Conservation (phyloP, 176 grass and related monocot genomes). For the Musa acuminata region DNA sequence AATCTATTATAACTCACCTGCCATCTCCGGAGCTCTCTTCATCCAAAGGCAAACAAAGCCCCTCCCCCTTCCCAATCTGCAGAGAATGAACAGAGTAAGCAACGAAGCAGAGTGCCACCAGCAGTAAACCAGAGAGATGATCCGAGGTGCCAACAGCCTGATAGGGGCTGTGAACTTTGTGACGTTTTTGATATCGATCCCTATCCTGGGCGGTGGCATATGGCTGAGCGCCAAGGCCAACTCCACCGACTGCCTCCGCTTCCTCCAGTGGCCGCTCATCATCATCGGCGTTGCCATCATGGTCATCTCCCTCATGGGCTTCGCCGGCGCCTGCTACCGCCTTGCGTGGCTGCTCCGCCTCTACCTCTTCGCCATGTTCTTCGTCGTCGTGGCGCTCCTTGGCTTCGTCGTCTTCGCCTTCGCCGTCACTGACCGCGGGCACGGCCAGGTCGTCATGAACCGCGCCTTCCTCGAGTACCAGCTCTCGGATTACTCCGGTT, state of each 20-base stretch:
- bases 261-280: conserved; percentile 92
- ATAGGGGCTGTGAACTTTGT: conserved; percentile 70
- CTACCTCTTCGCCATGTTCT: conserved; percentile 96
- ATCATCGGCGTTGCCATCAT: conserved; percentile 52
- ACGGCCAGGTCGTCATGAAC: conserved; percentile 67
- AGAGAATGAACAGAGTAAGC: no score
- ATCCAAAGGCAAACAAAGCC: no score
- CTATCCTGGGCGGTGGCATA: conserved; percentile 71
- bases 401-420: no score
- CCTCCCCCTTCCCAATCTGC: no score
- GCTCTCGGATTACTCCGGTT: no score
- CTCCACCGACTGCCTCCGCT: conserved; percentile 75
- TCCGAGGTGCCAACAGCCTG: conserved; percentile 37
- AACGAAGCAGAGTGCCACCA: no score
- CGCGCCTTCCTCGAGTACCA: neutral
- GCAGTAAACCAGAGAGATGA: conserved; percentile 27
- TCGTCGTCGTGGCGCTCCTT: conserved; percentile 62
- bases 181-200: conserved; percentile 14
- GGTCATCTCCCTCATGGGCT: conserved; percentile 70
- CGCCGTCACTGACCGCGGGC: conserved; percentile 32
- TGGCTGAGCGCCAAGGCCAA: conserved; percentile 58
- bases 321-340: conserved; percentile 79
- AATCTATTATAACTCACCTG: no score
- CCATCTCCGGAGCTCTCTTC: no score
- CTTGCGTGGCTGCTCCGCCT: conserved; percentile 67